These are phyloP conservation scores for Septoria petroselini DNA, from an alignment of 2,329 filamentous ascomycete species.

Conservation along the genomic window DNA sequence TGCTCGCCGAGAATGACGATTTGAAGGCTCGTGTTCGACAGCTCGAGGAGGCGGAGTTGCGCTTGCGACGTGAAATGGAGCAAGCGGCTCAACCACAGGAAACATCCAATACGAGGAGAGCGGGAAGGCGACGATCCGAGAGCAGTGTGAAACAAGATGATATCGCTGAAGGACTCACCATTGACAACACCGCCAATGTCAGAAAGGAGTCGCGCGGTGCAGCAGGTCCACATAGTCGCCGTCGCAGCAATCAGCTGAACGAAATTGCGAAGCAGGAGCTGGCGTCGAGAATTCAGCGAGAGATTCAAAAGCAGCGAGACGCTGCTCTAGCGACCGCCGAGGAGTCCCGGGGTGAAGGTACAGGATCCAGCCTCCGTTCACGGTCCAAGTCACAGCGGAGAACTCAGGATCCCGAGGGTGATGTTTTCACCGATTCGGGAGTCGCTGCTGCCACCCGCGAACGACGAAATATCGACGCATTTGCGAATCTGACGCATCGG, in stretches of 20 bases:
- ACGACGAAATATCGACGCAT: slow-evolving; percentile 9
- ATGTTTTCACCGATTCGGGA: background rate
- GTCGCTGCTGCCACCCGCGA: background rate
- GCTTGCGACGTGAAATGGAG: slow-evolving; percentile 40
- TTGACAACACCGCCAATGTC: background rate
- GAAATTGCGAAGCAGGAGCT: slow-evolving; percentile 23
- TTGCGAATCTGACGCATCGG: slow-evolving; percentile 18
- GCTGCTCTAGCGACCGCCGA: slow-evolving; percentile 2
- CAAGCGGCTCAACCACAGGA: slow-evolving; percentile 11
- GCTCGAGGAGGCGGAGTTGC: slow-evolving; percentile 42
- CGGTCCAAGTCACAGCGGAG: slow-evolving; percentile 27
- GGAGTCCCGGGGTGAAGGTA: background rate
- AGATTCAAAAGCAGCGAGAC: slow-evolving; percentile 29
- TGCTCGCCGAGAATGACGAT: slow-evolving; percentile 87
- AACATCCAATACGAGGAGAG: background rate
- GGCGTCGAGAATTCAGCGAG: slow-evolving; percentile 31
- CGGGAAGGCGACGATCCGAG: background rate
- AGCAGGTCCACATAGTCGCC: background rate
- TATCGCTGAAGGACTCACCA: slow-evolving; percentile 13
- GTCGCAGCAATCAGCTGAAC: slow-evolving; percentile 16
- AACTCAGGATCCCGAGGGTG: background rate
- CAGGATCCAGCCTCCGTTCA: slow-evolving; percentile 10
- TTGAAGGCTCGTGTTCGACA: slow-evolving; percentile 38
- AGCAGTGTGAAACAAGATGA: slow-evolving; percentile 1
- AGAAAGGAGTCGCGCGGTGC: background rate